Conservation (phyloP, 352 stramenopile species). For the Phytophthora citricola region DNA sequence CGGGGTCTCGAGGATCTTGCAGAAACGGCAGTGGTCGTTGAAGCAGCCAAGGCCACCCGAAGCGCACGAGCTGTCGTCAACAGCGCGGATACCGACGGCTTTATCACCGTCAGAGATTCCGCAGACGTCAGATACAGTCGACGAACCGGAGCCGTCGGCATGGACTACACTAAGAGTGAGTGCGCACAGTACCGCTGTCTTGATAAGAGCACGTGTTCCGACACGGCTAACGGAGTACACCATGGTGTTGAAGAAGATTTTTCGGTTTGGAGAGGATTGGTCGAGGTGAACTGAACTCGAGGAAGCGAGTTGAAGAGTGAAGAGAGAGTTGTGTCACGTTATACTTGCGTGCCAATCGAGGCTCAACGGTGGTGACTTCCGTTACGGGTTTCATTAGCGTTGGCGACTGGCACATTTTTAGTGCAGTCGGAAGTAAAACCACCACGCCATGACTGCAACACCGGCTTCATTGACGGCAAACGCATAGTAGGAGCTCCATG, state of each 20-base stretch:
- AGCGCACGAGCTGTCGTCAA: conserved; percentile 37
- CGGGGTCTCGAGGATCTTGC: conserved; percentile 39
- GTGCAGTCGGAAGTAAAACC: conserved; percentile 18
- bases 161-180: conserved; percentile 22
- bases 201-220: conserved; percentile 27
- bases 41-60: conserved; percentile 50
- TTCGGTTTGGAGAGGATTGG: conserved; percentile 6
- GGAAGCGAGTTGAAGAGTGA: conserved; percentile 35
- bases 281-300: conserved; percentile 27
- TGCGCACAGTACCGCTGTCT: conserved; percentile 36
- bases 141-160: conserved; percentile 18
- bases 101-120: conserved; percentile 42
- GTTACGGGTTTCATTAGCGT: conserved; percentile 25
- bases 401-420: conserved; percentile 22
- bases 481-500: conserved; percentile 19
- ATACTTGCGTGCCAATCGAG: neutral
- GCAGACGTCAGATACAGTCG: conserved; percentile 17
- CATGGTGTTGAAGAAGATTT: conserved; percentile 24
- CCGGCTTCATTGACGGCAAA: conserved; percentile 15
- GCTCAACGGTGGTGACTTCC: conserved; percentile 14
- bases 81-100: conserved; percentile 37
- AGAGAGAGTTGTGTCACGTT: neutral
- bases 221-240: conserved; percentile 32
- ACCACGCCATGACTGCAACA: conserved; percentile 18
- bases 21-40: conserved; percentile 46